These are phyloP conservation scores for Favolaschia claudopus DNA, from an alignment of 768 basidiomycete genomes.

Conservation along the genomic window DNA sequence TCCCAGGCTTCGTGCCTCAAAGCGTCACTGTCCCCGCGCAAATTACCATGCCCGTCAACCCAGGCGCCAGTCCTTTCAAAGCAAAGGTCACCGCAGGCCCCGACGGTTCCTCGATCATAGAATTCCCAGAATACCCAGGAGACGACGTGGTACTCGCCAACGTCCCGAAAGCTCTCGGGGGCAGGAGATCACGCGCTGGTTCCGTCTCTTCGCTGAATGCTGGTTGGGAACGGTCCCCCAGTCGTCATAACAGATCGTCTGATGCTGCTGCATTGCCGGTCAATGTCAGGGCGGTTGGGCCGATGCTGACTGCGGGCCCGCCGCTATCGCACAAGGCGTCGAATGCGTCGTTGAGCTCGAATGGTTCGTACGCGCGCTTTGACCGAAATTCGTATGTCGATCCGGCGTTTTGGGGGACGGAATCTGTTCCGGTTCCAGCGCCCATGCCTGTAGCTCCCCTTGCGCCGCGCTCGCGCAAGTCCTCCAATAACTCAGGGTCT, in stretches of 20 bases:
- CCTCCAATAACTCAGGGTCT: constrained; percentile 16
- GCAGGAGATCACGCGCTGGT: too few species aligned
- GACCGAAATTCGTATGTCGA: constrained; percentile 21
- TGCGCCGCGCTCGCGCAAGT: constrained; percentile 11
- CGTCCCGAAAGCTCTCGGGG: too few species aligned
- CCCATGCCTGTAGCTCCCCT: neutral
- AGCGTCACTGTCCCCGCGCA: constrained; percentile 14
- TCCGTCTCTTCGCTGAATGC: too few species aligned
- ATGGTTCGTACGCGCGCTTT: constrained; percentile 17
- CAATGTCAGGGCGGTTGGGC: too few species aligned
- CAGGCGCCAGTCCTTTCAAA: too few species aligned
- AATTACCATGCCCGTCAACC: constrained; percentile 19
- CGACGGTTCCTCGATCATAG: constrained; percentile 9
- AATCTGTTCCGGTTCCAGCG: neutral
- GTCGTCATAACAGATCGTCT: too few species aligned
- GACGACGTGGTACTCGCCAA: neutral
- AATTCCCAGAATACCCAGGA: neutral
- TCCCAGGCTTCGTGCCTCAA: constrained; percentile 20
- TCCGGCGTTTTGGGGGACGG: constrained; percentile 24
- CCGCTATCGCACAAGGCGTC: constrained; percentile 15
- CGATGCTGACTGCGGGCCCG: constrained; percentile 9
- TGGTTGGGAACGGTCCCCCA: too few species aligned
- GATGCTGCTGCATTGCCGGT: too few species aligned
- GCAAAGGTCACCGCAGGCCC: constrained; percentile 18
- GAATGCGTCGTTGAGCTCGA: constrained; percentile 19